Evolutionary conservation across 352 stramenopile species (phyloP).

Genomic region (Blastocystis sp.): DNA sequence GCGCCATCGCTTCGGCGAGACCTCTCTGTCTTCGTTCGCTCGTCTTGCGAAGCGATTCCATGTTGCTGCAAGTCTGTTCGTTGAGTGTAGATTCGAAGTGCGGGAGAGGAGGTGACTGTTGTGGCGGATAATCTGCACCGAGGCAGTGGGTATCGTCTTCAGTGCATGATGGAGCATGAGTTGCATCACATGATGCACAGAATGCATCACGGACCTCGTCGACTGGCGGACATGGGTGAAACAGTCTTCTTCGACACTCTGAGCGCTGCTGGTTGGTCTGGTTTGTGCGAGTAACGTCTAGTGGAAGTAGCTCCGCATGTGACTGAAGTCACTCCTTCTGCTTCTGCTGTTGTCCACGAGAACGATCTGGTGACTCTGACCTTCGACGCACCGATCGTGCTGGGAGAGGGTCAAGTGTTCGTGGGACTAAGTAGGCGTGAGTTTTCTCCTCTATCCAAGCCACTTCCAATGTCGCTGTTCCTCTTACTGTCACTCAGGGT

Average conservation of each 20-base stretch:
- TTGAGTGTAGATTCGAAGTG: not conserved
- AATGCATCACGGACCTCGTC: not conserved
- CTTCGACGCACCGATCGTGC: not conserved
- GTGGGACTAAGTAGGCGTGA: not conserved
- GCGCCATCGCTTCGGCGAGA: not conserved
- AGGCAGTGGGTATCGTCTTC: constrained; percentile 6
- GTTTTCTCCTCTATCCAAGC: not conserved
- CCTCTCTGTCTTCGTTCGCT: not conserved
- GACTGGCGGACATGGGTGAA: not conserved
- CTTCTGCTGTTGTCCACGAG: not conserved
- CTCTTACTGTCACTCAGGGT: not conserved
- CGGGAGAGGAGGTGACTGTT: not conserved
- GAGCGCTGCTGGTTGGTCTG: not conserved
- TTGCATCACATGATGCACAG: not conserved
- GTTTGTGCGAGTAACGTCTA: not conserved
- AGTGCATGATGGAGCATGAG: constrained; percentile 46
- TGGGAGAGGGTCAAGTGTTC: not conserved
- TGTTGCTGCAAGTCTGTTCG: not conserved
- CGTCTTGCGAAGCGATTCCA: not conserved
- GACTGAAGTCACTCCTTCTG: not conserved
- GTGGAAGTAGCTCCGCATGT: not conserved
- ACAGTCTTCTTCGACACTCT: not conserved
- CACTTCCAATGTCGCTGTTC: not conserved
- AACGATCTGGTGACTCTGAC: not conserved
- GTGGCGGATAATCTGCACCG: not conserved